Evolutionary conservation across 2,329 filamentous ascomycete species (phyloP).

Genomic region (Ophiostoma perfectum): DNA sequence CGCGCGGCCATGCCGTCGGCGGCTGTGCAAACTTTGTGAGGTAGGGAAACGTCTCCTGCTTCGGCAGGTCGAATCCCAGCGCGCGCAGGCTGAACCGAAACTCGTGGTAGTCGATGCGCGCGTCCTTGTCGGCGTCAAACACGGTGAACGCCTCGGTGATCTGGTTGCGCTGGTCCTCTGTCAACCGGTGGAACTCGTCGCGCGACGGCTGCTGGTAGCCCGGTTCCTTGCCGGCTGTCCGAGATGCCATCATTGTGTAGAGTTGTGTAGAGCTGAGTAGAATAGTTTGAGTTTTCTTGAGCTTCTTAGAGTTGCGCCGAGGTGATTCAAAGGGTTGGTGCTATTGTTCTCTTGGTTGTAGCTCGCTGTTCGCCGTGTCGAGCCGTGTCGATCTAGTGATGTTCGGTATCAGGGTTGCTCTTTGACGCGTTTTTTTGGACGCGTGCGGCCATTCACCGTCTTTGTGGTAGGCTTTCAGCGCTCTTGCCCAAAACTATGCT

Average conservation of each 20-base stretch:
- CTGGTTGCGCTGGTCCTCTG: conserved; percentile 86
- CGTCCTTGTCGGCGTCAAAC: conserved; percentile 95
- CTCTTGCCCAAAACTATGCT: not conserved
- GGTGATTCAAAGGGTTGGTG: no score
- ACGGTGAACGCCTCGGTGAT: conserved; percentile 87
- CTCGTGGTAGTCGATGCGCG: conserved; percentile 94
- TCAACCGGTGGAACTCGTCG: conserved; percentile 46
- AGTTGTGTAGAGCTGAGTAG: not conserved
- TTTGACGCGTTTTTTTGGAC: conserved; percentile 14
- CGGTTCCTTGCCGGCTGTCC: conserved; percentile 26
- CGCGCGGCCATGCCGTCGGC: conserved; percentile 53
- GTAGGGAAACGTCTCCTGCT: conserved; percentile 74
- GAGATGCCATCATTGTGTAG: conserved; percentile 27
- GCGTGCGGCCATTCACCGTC: conserved; percentile 12
- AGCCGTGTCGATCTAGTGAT: not conserved
- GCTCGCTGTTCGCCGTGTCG: not conserved
- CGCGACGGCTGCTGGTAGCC: conserved; percentile 32
- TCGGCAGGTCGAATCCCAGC: conserved; percentile 85
- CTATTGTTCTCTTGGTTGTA: no score
- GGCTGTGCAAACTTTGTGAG: conserved; percentile 76
- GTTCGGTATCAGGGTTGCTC: not conserved
- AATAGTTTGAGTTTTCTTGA: no score
- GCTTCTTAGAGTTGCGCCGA: no score
- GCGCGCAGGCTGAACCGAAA: conserved; percentile 95
- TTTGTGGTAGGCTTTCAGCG: not conserved